Evolutionary conservation across 1,139 yeast genomes (phyloP), one percentile per base, ranked within the genome.

Genomic region (Zhuliangozyma parablackwelliae): DNA sequence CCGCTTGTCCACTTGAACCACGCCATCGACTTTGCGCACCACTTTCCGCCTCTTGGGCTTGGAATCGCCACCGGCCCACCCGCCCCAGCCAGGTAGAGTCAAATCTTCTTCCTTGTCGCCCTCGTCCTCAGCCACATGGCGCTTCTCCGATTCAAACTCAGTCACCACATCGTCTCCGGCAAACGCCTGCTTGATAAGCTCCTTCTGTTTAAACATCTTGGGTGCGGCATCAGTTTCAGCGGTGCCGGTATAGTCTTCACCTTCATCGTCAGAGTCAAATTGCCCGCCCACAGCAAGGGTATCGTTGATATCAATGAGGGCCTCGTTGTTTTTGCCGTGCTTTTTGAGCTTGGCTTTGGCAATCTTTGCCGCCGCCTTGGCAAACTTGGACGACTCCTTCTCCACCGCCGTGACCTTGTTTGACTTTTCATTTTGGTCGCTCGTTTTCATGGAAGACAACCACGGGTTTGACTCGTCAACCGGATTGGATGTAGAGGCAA

Each of bases 1-100:
- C 58, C 98, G 79, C 56, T 82, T 78, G 46, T 82, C 80, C 43
- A 75, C 74, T 37, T 76, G 73, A 24, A 73, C 80, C 41, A 86
- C 81, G 33, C 97, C 97, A 54, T 81, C 78, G 28, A 82, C 63
- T 46, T 78, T 84, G 43, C 82, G 75, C 13, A 82, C 72, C 41
- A 83, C 71, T 57, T 80, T 82, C 51, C 74, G 70, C 61, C 81
- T 80, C 61, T 82, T 80, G 51, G 69, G 65, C 40, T 72, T 71
- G 38, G 71, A 70, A 32, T 64, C 67, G n/a, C 71, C 75, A 12
- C 78, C 82, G 3, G 84, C 80, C 92, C 94, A 85, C 41, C 76
- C 84, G 34, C 92, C 92, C 97, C 98, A 92, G 2, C 98, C 98
- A 3, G 97, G 97, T 35, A 90, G 63, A 0, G 96, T 83, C 36